Conservation (phyloP, 2,329 filamentous ascomycete genomes). For the Penicillium sp. region DNA sequence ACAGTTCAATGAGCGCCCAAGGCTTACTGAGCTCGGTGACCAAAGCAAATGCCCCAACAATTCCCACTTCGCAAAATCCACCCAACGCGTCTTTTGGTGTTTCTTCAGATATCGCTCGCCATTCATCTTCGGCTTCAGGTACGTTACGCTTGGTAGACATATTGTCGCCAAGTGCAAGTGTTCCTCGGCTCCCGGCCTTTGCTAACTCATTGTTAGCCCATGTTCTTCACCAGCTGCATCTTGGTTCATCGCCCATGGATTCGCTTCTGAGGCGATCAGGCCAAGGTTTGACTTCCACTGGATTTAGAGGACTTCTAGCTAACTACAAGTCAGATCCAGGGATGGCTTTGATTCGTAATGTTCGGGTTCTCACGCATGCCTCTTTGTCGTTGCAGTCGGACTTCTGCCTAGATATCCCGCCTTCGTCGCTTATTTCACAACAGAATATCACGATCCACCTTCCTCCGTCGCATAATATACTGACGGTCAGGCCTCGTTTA, state of each 20-base stretch:
- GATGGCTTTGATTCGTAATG: slow-evolving; percentile 58
- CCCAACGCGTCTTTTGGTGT: slow-evolving; percentile 3
- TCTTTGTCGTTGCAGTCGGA: slow-evolving; percentile 54
- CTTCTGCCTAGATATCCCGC: slow-evolving; percentile 56
- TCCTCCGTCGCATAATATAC: slow-evolving; percentile 56
- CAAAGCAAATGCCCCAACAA: slow-evolving; percentile 4
- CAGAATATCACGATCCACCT: slow-evolving; percentile 66
- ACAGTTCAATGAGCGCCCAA: slow-evolving; percentile 10
- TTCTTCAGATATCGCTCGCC: not conserved
- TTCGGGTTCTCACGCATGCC: slow-evolving; percentile 61
- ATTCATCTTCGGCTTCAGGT: slow-evolving; percentile 1
- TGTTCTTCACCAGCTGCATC: slow-evolving; percentile 17
- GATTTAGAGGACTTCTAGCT: not conserved
- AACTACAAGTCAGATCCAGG: slow-evolving; percentile 37
- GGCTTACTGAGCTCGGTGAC: slow-evolving; percentile 22
- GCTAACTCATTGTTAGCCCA: slow-evolving; percentile 13
- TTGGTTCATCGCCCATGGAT: slow-evolving; percentile 32
- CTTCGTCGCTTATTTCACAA: slow-evolving; percentile 57
- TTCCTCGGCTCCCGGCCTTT: not conserved
- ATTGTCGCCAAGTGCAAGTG: not conserved
- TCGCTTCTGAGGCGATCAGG: slow-evolving; percentile 37
- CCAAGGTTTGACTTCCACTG: slow-evolving; percentile 37
- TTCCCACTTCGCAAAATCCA: slow-evolving; percentile 18
- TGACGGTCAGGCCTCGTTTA: slow-evolving; percentile 63
- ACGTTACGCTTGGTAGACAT: not conserved